Evolutionary conservation across 441 rosid genomes (phyloP).

Genomic region (Jatropha multifida): DNA sequence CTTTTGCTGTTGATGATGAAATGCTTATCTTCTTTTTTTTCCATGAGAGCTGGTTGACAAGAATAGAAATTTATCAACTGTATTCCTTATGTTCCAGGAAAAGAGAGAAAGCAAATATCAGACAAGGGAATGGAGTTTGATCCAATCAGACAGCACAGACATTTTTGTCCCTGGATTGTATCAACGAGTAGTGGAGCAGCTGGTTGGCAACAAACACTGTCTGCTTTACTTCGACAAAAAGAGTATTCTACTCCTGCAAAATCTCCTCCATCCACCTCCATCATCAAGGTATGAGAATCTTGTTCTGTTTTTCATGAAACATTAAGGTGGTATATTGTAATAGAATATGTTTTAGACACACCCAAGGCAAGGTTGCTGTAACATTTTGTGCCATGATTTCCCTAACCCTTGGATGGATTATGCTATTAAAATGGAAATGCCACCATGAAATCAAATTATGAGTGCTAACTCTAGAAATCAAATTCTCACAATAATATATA

Average conservation of each 20-base stretch:
- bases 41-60: no score
- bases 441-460: neutral
- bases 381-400: constrained; percentile 2
- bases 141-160: constrained; percentile 87
- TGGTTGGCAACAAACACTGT: constrained; percentile 84
- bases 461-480: no score
- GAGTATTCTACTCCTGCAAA: constrained; percentile 35
- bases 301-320: neutral
- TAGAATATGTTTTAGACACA: neutral
- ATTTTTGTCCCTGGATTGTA: constrained; percentile 94
- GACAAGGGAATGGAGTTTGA: constrained; percentile 72
- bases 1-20: constrained; percentile 15
- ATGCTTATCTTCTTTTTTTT: constrained; percentile 4
- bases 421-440: neutral
- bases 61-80: neutral
- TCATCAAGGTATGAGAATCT: constrained; percentile 54
- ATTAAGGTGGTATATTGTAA: neutral
- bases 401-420: neutral
- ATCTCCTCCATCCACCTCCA: constrained; percentile 50
- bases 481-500: no score
- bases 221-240: constrained; percentile 60
- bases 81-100: constrained; percentile 37
- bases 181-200: constrained; percentile 52
- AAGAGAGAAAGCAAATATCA: constrained; percentile 25
- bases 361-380: neutral